Evolutionary conservation across 2,329 filamentous ascomycete species (phyloP).

Genomic region (Aphanoascus verrucosus): DNA sequence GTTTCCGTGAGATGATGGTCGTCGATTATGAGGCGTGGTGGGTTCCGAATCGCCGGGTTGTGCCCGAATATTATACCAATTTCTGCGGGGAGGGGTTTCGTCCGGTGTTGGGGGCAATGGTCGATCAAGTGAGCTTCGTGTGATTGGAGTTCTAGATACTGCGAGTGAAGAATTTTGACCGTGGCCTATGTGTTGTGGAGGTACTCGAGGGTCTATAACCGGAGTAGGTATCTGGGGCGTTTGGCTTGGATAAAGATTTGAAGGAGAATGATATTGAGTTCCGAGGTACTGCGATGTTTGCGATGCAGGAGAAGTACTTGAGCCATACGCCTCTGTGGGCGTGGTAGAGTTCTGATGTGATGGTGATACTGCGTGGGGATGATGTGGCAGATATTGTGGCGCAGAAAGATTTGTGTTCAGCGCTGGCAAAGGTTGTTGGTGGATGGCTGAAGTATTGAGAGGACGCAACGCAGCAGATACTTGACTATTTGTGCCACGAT

Average conservation of each 20-base stretch:
- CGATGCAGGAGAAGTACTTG: not conserved
- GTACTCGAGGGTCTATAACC: not conserved
- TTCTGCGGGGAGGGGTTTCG: not conserved
- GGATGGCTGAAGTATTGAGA: not conserved
- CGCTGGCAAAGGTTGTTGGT: not conserved
- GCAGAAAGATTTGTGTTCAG: slow-evolving; percentile 1
- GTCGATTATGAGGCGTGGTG: not conserved
- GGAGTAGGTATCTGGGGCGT: not conserved
- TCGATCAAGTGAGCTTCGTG: not conserved
- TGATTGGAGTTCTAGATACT: not conserved
- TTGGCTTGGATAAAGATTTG: not conserved
- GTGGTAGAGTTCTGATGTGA: not conserved
- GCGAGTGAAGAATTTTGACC: not conserved
- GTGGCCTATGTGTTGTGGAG: not conserved
- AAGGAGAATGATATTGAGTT: not conserved
- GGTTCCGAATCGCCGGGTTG: not conserved
- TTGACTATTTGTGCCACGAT: not conserved
- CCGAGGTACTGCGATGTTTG: not conserved
- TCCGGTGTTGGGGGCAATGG: not conserved
- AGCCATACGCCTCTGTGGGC: not conserved
- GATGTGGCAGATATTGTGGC: not conserved
- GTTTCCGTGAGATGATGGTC: slow-evolving; percentile 1
- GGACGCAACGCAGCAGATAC: not conserved
- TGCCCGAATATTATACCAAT: not conserved
- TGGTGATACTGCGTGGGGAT: not conserved